Conservation (phyloP, 495 filamentous ascomycete species). For the Cairneyella variabilis region DNA sequence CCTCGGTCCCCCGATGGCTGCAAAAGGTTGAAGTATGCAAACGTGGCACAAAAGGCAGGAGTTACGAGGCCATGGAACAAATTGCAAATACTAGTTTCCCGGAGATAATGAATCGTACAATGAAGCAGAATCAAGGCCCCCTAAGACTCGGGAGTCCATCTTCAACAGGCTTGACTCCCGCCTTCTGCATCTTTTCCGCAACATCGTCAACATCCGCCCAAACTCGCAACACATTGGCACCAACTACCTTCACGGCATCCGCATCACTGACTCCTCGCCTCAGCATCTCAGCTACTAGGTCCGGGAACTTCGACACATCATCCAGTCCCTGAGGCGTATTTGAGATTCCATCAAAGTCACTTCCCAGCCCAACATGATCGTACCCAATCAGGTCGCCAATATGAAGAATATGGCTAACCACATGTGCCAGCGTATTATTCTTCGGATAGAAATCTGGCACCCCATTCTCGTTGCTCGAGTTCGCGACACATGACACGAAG, state of each 20-base stretch:
- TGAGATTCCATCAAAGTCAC: constrained; percentile 68
- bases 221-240: constrained; percentile 71
- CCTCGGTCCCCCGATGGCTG: no score
- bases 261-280: constrained; percentile 60
- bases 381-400: constrained; percentile 68
- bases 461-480: constrained; percentile 49
- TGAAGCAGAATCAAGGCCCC: no score
- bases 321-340: constrained; percentile 57
- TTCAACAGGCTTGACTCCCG: constrained; percentile 58
- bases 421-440: constrained; percentile 73
- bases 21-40: no score
- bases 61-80: no score
- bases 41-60: no score
- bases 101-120: no score
- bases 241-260: constrained; percentile 64
- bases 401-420: constrained; percentile 69
- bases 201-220: constrained; percentile 70
- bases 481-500: constrained; percentile 67
- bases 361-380: constrained; percentile 70
- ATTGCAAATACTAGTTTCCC: no score
- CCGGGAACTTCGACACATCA: constrained; percentile 82
- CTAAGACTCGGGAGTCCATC: constrained; percentile 40
- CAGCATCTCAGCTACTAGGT: constrained; percentile 71
- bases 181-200: constrained; percentile 53
- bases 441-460: constrained; percentile 51